Base-by-base conservation (phyloP, 495 filamentous ascomycete species). In the Lasiosphaeria miniovina region DNA sequence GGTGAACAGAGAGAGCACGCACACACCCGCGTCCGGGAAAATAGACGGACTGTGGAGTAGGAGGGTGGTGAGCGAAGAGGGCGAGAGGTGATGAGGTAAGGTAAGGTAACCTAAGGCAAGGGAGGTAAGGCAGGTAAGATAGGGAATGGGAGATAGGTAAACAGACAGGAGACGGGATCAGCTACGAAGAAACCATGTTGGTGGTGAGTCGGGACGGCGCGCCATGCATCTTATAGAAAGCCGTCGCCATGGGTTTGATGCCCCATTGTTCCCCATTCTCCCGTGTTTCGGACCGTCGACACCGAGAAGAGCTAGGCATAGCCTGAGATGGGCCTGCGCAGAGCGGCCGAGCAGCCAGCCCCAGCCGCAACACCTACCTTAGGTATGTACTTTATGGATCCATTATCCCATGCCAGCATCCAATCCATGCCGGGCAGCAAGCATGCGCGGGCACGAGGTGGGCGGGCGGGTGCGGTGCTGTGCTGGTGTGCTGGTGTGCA, bases 261-360 rank as follows among this genome's bases (percentile, higher is more conserved):
- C 17, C 52, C 60, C 66, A 67, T 68, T 71, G 57, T 65, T 70
- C 67, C 74, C 71, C 65, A 70, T 73, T 76, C 70, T 75, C 69
- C 76, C 72, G 71, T 68, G 71, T 68, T 68, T 74, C 76, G 76
- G 76, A 77, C 71, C 77, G 74, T 74, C 68, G 68, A 74, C 68
- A 75, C 77, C 76, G 77, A 76, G 68, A 73, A 72, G 67, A 72
- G 68, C 68, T 70, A 63, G 70, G 69, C 71, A 68, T 62, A 69
- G 64, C 24, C 68, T 69, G 62, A 64, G 70, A 67, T 62, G 63
- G 56, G 58, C 24, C 45, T 56, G 65, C 58, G 56, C 36, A 14
- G 58, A 52, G 33, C 36, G 52, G 61, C 12, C 15, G 35, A 15
- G 24, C 49, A 57, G 52, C 64, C 38, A 62, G 63, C 59, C 63